A percentile compares a stretch with the other conserved stretches of the same genome.
These are phyloP conservation scores for Mycosphaerella sp. DNA, from an alignment of 2,329 filamentous ascomycete genomes.

Conservation along the genomic window DNA sequence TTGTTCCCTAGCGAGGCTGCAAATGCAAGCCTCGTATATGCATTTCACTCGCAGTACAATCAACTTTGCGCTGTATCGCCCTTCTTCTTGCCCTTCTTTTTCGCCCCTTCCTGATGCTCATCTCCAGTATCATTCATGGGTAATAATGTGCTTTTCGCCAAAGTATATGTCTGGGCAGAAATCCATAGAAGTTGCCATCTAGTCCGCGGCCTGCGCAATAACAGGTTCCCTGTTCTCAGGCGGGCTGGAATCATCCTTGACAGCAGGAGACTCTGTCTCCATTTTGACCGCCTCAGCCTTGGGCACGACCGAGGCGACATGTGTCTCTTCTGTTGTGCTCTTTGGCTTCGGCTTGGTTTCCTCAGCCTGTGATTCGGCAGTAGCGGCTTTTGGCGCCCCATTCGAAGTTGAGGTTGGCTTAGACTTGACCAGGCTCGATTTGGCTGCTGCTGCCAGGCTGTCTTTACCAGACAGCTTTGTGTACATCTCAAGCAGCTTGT, in stretches of 20 bases:
- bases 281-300: slow-evolving; percentile 1
- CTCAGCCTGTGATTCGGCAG: neutral
- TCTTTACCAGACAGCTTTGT: slow-evolving; percentile 33
- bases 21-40: slow-evolving; percentile 10
- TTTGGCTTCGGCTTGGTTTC: neutral
- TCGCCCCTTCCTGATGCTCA: neutral
- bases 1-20: slow-evolving; percentile 9
- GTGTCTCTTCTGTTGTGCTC: slow-evolving; percentile 1
- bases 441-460: slow-evolving; percentile 10
- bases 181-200: neutral
- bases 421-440: slow-evolving; percentile 18
- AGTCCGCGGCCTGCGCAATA: neutral
- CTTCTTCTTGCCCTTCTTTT: slow-evolving; percentile 5
- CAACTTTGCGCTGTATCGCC: slow-evolving; percentile 7
- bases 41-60: neutral
- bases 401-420: slow-evolving; percentile 14
- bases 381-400: slow-evolving; percentile 5
- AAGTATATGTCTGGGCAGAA: neutral
- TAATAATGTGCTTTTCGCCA: slow-evolving; percentile 1
- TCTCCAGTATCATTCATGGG: slow-evolving; percentile 2
- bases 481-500: slow-evolving; percentile 35
- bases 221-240: neutral
- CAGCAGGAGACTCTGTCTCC: neutral
- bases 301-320: neutral
- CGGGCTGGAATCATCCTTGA: neutral